Evolutionary conservation across 1,139 yeast species (phyloP).

Genomic region (Pichia sp.): DNA sequence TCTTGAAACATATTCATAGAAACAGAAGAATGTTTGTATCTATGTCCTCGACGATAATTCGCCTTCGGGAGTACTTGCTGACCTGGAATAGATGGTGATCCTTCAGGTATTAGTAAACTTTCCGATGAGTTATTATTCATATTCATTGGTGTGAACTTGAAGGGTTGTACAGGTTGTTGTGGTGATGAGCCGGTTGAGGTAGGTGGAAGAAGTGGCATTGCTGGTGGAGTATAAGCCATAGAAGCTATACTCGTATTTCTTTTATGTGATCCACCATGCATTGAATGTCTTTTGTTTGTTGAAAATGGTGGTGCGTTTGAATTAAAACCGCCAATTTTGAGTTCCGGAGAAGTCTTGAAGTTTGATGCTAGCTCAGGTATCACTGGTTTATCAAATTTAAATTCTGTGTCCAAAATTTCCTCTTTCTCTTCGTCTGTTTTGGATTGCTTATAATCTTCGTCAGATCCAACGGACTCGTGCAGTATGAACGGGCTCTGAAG

Average conservation of each 20-base stretch:
- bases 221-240: conserved; percentile 20
- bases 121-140: conserved; percentile 25
- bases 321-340: neutral
- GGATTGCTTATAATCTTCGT: neutral
- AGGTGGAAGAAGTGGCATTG: conserved; percentile 28
- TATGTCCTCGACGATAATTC: conserved; percentile 86
- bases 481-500: conserved; percentile 13
- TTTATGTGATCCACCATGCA: conserved; percentile 12
- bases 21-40: conserved; percentile 94
- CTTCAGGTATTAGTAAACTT: conserved; percentile 17
- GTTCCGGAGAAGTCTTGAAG: neutral
- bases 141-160: conserved; percentile 44
- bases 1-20: conserved; percentile 94
- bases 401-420: neutral
- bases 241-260: conserved; percentile 16
- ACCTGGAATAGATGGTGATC: neutral
- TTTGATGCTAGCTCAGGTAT: neutral
- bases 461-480: conserved; percentile 4
- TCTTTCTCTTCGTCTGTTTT: neutral
- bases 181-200: conserved; percentile 33
- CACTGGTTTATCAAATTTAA: neutral
- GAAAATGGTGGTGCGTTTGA: neutral
- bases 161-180: conserved; percentile 45
- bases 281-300: conserved; percentile 8
- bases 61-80: conserved; percentile 37